Evolutionary conservation across 164 flowering plant species (phyloP).

Genomic region (Protea cynaroides): DNA sequence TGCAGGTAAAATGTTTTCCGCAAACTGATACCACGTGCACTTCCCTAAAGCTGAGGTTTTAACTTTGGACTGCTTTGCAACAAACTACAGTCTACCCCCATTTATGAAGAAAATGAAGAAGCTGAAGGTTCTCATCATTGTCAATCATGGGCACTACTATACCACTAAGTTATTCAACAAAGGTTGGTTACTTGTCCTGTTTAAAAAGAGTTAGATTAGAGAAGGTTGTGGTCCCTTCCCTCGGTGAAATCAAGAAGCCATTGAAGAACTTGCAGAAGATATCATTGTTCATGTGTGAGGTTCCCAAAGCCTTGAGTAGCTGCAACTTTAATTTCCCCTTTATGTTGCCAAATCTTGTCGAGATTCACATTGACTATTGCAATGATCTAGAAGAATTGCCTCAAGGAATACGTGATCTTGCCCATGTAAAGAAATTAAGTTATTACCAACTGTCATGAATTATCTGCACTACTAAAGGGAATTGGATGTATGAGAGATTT

Average conservation of each 20-base stretch:
- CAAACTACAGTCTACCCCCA: slow-evolving; percentile 16
- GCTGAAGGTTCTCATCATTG: slow-evolving; percentile 22
- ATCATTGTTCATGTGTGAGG: slow-evolving; percentile 15
- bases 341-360: slow-evolving; percentile 12
- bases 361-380: too few species aligned
- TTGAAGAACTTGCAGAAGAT: neutral
- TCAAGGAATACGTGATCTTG: too few species aligned
- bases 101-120: slow-evolving; percentile 20
- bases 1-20: slow-evolving; percentile 23
- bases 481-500: slow-evolving; percentile 22
- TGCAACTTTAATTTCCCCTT: neutral
- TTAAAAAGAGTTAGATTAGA: neutral
- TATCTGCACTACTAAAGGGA: too few species aligned
- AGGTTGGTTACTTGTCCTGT: too few species aligned
- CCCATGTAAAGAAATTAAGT: too few species aligned
- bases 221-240: neutral
- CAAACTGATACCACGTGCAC: slow-evolving; percentile 19
- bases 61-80: slow-evolving; percentile 18
- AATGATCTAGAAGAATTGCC: too few species aligned
- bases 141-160: slow-evolving; percentile 9
- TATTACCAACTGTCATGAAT: slow-evolving; percentile 24
- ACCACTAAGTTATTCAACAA: slow-evolving; percentile 1
- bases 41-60: slow-evolving; percentile 24
- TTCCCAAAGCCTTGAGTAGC: slow-evolving; percentile 6
- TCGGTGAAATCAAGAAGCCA: neutral